A percentile compares a stretch with the other conserved stretches of the same genome.
Conservation (phyloP, 352 stramenopile genomes). For the Globisporangium alternatum region DNA sequence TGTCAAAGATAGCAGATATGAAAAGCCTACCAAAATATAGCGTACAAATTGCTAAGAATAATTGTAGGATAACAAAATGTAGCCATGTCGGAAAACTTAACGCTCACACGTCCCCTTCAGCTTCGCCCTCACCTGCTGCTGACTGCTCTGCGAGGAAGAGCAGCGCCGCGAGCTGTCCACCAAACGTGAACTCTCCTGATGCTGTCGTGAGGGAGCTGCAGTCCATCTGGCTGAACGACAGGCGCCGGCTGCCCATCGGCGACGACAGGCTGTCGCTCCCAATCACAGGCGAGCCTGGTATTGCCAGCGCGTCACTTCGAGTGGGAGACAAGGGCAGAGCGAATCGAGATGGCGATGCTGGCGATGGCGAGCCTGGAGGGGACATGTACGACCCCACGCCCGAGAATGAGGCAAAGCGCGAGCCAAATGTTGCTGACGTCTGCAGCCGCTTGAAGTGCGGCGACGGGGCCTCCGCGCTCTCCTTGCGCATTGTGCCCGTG, state of each 20-base stretch:
- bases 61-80: not conserved
- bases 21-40: too few species aligned
- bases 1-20: slow-evolving; percentile 33
- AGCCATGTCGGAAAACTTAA: not conserved
- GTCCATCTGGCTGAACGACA: slow-evolving; percentile 33
- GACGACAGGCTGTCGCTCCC: not conserved
- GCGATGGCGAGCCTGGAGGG: not conserved
- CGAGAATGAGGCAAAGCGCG: slow-evolving; percentile 48
- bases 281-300: not conserved
- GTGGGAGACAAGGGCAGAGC: not conserved
- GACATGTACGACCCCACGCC: slow-evolving; percentile 6
- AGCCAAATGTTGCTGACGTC: slow-evolving; percentile 18
- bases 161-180: slow-evolving; percentile 38
- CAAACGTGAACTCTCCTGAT: slow-evolving; percentile 39
- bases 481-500: slow-evolving; percentile 19
- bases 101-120: not conserved
- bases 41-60: too few species aligned
- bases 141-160: slow-evolving; percentile 32
- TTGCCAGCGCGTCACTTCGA: not conserved
- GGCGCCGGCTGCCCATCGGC: slow-evolving; percentile 6
- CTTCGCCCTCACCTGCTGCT: not conserved
- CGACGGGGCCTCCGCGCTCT: slow-evolving; percentile 26
- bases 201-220: slow-evolving; percentile 26
- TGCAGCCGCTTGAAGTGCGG: slow-evolving; percentile 21
- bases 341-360: slow-evolving; percentile 9